Evolutionary conservation across 331 rosid genomes (phyloP).

Genomic region (Ulmus americana): DNA sequence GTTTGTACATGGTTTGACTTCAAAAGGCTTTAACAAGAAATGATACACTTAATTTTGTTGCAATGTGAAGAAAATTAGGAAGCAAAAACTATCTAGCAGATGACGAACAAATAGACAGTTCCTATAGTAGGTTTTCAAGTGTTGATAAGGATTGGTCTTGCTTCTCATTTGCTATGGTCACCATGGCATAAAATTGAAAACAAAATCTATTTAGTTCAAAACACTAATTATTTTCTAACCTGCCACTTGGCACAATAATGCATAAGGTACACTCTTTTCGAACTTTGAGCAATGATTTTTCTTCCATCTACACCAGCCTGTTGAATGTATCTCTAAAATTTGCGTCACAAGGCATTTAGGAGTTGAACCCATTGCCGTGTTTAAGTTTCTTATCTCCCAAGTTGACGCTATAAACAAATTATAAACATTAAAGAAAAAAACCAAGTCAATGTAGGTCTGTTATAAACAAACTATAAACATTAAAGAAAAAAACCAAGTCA

Average conservation of each 20-base stretch:
- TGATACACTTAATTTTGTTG: too few relatives aligned
- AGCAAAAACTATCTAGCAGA: too few relatives aligned
- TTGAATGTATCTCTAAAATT: slow-evolving; percentile 71
- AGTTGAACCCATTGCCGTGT: slow-evolving; percentile 46
- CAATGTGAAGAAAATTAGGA: too few relatives aligned
- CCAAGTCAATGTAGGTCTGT: slow-evolving; percentile 24
- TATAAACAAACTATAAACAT: slow-evolving; percentile 23
- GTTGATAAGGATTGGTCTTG: background rate
- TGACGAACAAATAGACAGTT: background rate
- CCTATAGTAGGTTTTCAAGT: background rate
- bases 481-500: slow-evolving; percentile 3
- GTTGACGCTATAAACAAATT: slow-evolving; percentile 59
- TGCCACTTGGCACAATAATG: slow-evolving; percentile 82
- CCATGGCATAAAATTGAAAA: background rate
- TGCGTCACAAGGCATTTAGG: slow-evolving; percentile 80
- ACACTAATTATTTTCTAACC: slow-evolving; percentile 42
- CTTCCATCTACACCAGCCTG: slow-evolving; percentile 76
- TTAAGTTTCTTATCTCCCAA: slow-evolving; percentile 80
- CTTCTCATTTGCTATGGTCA: background rate
- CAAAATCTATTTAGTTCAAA: background rate
- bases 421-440: slow-evolving; percentile 4
- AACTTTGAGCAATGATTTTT: slow-evolving; percentile 56
- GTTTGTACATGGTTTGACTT: too few relatives aligned
- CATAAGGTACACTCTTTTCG: slow-evolving; percentile 75
- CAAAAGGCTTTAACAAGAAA: background rate